Evolutionary conservation across 306 rosid genomes (phyloP).

Genomic region (Lathyrus oleraceus): DNA sequence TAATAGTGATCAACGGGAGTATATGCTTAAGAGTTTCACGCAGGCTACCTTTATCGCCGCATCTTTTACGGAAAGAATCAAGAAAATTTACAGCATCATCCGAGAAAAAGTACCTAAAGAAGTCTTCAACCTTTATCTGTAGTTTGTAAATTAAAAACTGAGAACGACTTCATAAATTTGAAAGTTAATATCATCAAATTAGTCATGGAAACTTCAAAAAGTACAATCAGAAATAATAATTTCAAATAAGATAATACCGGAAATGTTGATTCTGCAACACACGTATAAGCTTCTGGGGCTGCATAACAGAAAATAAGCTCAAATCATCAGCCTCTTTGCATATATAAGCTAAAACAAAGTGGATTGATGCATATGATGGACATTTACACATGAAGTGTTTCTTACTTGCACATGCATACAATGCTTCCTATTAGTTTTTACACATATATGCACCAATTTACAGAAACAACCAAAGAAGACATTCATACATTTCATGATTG

Average conservation of each 20-base stretch:
- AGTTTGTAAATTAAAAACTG: constrained; percentile 42
- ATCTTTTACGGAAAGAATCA: constrained; percentile 63
- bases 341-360: neutral
- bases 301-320: constrained; percentile 49
- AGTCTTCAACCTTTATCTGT: constrained; percentile 89
- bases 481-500: neutral
- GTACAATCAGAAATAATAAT: constrained; percentile 17
- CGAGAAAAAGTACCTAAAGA: constrained; percentile 74
- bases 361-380: constrained; percentile 6
- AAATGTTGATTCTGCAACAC: constrained; percentile 82
- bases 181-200: neutral
- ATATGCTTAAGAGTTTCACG: constrained; percentile 16
- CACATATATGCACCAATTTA: neutral
- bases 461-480: neutral
- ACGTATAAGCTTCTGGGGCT: constrained; percentile 72
- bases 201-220: neutral
- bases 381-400: constrained; percentile 15
- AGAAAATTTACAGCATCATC: constrained; percentile 63
- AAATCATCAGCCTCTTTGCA: constrained; percentile 31
- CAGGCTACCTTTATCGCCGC: constrained; percentile 90
- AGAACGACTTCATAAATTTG: constrained; percentile 16
- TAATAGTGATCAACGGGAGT: too few relatives aligned
- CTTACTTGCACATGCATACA: constrained; percentile 10
- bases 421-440: constrained; percentile 12
- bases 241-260: constrained; percentile 58